Conservation (phyloP, 345 rosid genomes). For the Aquilaria malaccensis region DNA sequence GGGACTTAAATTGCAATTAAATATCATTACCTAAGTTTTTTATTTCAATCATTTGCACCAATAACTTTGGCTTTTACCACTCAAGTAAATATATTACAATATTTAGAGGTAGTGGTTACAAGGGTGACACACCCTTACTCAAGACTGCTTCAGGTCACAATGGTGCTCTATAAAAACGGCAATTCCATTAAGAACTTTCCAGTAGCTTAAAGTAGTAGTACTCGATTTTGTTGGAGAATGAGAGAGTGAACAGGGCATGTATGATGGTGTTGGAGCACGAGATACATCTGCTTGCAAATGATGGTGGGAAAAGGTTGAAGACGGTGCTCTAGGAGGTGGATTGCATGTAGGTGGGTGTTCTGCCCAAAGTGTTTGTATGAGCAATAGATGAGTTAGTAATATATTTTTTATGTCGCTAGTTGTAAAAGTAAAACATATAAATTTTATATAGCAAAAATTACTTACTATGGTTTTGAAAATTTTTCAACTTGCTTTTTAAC, state of each 20-base stretch:
- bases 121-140: constrained; percentile 59
- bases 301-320: constrained; percentile 48
- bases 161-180: constrained; percentile 65
- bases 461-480: too few relatives aligned
- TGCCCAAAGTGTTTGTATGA: constrained; percentile 54
- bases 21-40: too few relatives aligned
- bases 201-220: constrained; percentile 41
- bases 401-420: too few relatives aligned
- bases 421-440: too few relatives aligned
- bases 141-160: constrained; percentile 66
- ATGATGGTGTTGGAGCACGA: constrained; percentile 51
- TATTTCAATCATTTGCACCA: too few relatives aligned
- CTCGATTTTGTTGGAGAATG: constrained; percentile 42
- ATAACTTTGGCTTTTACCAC: too few relatives aligned
- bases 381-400: too few relatives aligned
- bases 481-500: too few relatives aligned
- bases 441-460: too few relatives aligned
- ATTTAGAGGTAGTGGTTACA: constrained; percentile 7
- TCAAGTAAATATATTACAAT: too few relatives aligned
- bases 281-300: constrained; percentile 66
- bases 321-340: constrained; percentile 49
- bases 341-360: constrained; percentile 34
- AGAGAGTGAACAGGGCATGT: constrained; percentile 42
- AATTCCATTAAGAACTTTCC: constrained; percentile 39
- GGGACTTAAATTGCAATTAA: too few relatives aligned